Conservation (phyloP, 768 basidiomycete species). For the Tricholomella constricta region DNA sequence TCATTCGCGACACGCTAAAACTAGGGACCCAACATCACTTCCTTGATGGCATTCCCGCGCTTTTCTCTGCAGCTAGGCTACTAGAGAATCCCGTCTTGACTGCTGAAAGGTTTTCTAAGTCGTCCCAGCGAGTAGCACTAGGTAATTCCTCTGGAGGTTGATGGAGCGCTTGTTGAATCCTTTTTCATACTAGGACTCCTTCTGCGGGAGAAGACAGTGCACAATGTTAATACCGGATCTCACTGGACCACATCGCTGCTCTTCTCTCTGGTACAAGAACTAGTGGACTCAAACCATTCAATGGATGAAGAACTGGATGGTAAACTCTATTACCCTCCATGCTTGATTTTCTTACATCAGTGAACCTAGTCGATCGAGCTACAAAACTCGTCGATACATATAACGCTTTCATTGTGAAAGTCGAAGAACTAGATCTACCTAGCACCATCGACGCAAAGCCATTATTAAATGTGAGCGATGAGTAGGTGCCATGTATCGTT, state of each 20-base stretch:
- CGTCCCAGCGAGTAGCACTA: conserved; percentile 57
- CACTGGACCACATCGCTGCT: conserved; percentile 74
- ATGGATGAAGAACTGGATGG: conserved; percentile 43
- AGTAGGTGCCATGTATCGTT: neutral
- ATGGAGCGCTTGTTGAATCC: conserved; percentile 4
- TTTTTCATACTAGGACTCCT: conserved; percentile 51
- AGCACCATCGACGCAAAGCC: conserved; percentile 67
- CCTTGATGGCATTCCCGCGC: conserved; percentile 70
- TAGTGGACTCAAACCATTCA: conserved; percentile 54
- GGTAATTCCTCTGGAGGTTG: conserved; percentile 42
- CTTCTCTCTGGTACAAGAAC: conserved; percentile 75
- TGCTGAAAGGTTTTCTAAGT: conserved; percentile 33
- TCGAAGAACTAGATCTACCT: conserved; percentile 65
- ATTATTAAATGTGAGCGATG: conserved; percentile 69
- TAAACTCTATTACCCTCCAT: conserved; percentile 26
- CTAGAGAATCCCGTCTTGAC: conserved; percentile 38
- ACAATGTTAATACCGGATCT: conserved; percentile 60
- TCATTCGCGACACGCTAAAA: conserved; percentile 84
- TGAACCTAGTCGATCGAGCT: conserved; percentile 43
- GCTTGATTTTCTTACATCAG: neutral
- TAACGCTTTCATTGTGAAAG: conserved; percentile 58
- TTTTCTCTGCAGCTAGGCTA: conserved; percentile 57
- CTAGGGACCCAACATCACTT: conserved; percentile 78
- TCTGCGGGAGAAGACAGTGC: conserved; percentile 66
- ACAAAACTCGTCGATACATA: conserved; percentile 58